These are phyloP conservation scores for Thielaviopsis populi DNA, from an alignment of 2,329 filamentous ascomycete species.

Conservation along the genomic window DNA sequence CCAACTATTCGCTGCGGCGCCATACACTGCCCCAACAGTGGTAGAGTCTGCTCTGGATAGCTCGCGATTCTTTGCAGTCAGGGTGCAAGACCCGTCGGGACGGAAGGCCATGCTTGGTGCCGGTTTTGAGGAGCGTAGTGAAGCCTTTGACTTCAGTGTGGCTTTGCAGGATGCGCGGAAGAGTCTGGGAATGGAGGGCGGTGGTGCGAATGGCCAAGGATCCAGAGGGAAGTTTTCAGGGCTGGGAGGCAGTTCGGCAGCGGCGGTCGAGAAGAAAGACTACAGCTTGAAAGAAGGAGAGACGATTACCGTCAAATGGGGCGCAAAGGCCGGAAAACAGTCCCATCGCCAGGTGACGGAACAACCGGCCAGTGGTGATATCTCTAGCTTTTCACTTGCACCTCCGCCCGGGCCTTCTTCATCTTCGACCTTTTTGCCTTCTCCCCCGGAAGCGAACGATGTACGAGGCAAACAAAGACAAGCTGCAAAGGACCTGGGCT, in stretches of 20 bases:
- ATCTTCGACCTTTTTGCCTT: slow-evolving; percentile 38
- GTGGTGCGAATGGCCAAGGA: slow-evolving; percentile 19
- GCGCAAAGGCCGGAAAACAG: slow-evolving; percentile 32
- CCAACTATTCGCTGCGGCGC: slow-evolving; percentile 69
- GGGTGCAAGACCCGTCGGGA: slow-evolving; percentile 60
- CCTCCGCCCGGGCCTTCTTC: slow-evolving; percentile 40
- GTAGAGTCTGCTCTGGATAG: slow-evolving; percentile 71
- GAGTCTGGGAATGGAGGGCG: slow-evolving; percentile 43
- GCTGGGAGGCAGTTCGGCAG: slow-evolving; percentile 26
- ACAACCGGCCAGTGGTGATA: slow-evolving; percentile 21
- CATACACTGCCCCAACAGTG: slow-evolving; percentile 49
- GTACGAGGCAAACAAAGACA: slow-evolving; percentile 46
- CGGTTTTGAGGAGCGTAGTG: slow-evolving; percentile 73
- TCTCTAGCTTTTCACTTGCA: slow-evolving; percentile 36
- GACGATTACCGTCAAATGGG: slow-evolving; percentile 54
- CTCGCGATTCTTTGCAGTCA: slow-evolving; percentile 69
- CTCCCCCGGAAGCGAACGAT: slow-evolving; percentile 48
- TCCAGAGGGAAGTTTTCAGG: slow-evolving; percentile 21
- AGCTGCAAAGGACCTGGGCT: slow-evolving; percentile 53
- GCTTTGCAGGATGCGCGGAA: slow-evolving; percentile 64
- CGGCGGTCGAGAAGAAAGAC: slow-evolving; percentile 46
- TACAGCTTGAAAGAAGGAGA: slow-evolving; percentile 80
- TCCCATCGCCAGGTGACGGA: slow-evolving; percentile 16
- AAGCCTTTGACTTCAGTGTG: slow-evolving; percentile 76
- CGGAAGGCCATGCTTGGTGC: slow-evolving; percentile 68